Percentiles rank a stretch among this genome's conserved stretches.
These are phyloP conservation scores for Anethum foeniculum DNA, from an alignment of 140 eudicot genomes.

Conservation along the genomic window DNA sequence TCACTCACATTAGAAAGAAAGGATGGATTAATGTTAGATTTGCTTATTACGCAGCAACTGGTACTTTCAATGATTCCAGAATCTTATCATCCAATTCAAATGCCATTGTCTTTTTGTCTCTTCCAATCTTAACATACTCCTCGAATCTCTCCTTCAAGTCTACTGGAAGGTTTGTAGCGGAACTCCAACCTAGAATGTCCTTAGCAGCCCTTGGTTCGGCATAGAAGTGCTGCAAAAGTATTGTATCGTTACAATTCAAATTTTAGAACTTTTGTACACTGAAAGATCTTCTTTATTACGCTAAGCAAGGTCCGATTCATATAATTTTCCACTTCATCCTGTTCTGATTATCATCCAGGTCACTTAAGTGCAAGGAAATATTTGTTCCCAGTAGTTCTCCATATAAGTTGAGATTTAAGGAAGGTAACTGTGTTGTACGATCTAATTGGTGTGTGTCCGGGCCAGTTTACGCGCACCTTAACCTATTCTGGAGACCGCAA, in stretches of 20 bases:
- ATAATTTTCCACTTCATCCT: not conserved
- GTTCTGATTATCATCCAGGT: not conserved
- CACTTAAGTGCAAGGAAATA: not conserved
- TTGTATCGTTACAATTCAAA: not conserved
- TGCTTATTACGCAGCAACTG: conserved; percentile 51
- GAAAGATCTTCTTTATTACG: not conserved
- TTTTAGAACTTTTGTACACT: not conserved
- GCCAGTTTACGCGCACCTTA: no score
- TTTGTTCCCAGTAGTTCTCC: not conserved
- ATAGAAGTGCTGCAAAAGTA: conserved; percentile 82
- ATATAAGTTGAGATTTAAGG: not conserved
- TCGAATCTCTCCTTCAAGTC: conserved; percentile 85
- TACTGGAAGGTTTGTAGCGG: conserved; percentile 60
- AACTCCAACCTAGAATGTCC: conserved; percentile 76
- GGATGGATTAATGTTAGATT: not conserved
- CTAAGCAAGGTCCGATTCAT: not conserved
- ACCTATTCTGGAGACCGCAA: no score
- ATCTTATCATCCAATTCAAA: conserved; percentile 90
- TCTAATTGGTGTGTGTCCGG: not conserved
- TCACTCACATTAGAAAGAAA: not conserved
- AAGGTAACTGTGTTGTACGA: not conserved
- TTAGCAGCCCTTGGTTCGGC: conserved; percentile 98
- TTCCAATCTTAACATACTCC: conserved; percentile 90
- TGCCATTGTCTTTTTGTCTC: conserved; percentile 80
- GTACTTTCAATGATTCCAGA: conserved; percentile 60